Conservation (phyloP, 2,329 filamentous ascomycete species). For the Exophiala dermatitidis region DNA sequence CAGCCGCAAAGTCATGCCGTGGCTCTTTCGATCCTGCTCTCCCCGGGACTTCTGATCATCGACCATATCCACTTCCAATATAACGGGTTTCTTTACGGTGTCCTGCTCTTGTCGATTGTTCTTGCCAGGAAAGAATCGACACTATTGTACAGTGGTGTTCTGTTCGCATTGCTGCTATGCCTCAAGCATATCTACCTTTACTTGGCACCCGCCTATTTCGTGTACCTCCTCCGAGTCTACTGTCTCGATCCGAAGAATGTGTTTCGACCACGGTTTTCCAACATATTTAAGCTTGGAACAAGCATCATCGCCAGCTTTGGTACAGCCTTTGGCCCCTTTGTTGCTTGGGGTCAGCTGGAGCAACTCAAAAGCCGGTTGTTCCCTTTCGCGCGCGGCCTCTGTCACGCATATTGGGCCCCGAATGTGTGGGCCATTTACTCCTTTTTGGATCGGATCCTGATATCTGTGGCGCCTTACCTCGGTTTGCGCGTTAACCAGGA, state of each 20-base stretch:
- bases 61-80: conserved; percentile 99
- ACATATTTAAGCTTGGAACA: conserved; percentile 73
- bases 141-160: conserved; percentile 67
- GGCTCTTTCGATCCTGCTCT: conserved; percentile 81
- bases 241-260: conserved; percentile 73
- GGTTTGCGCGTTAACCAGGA: conserved; percentile 64
- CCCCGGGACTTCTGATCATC: conserved; percentile 89
- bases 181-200: conserved; percentile 99
- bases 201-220: conserved; percentile 89
- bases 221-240: conserved; percentile 82
- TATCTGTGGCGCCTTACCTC: conserved; percentile 74
- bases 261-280: conserved; percentile 58
- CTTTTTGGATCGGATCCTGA: conserved; percentile 75
- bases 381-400: conserved; percentile 86
- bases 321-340: conserved; percentile 85
- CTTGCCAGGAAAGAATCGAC: conserved; percentile 69
- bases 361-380: conserved; percentile 82
- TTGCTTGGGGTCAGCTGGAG: conserved; percentile 68
- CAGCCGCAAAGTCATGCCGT: conserved; percentile 75
- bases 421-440: conserved; percentile 98
- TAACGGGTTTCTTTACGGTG: conserved; percentile 91
- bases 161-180: conserved; percentile 80
- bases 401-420: conserved; percentile 97
- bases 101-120: conserved; percentile 79
- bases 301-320: conserved; percentile 66